Percentiles rank a stretch among this genome's conserved stretches.
These are phyloP conservation scores for Tylopilus intermedius DNA, from an alignment of 768 basidiomycete genomes.

Conservation along the genomic window DNA sequence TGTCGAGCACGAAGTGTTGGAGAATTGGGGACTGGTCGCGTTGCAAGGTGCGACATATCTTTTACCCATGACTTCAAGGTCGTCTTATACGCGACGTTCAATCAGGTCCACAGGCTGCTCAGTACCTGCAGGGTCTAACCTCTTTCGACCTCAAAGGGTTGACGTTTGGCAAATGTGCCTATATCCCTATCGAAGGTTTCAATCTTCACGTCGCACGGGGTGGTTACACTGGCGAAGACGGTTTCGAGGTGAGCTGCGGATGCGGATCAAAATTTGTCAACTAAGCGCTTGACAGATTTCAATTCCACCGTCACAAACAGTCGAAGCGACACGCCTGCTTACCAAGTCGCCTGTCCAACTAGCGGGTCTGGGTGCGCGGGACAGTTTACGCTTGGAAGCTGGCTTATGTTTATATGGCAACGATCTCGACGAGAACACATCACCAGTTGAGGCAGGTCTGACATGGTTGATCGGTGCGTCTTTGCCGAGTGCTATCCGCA, in stretches of 20 bases:
- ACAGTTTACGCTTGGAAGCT: conserved; percentile 91
- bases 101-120: conserved; percentile 75
- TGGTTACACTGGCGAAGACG: conserved; percentile 98
- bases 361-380: conserved; percentile 87
- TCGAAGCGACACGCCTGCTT: conserved; percentile 62
- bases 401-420: conserved; percentile 97
- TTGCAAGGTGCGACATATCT: conserved; percentile 63
- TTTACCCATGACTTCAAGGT: not conserved
- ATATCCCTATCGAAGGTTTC: conserved; percentile 60
- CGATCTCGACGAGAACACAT: conserved; percentile 83
- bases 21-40: conserved; percentile 84
- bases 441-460: conserved; percentile 87
- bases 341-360: conserved; percentile 66
- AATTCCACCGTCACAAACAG: conserved; percentile 72
- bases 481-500: not conserved
- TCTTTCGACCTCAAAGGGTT: conserved; percentile 67
- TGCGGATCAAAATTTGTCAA: not conserved
- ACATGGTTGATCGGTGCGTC: conserved; percentile 86
- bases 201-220: conserved; percentile 82
- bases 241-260: conserved; percentile 68
- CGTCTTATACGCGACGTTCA: not conserved
- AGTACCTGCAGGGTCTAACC: conserved; percentile 72
- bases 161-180: conserved; percentile 82
- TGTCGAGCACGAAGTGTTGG: conserved; percentile 77
- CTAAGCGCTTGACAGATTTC: conserved; percentile 59